phyloP scores from a whole-genome alignment of 257 asterid genomes.

The Thymus quinquecostatus region DNA sequence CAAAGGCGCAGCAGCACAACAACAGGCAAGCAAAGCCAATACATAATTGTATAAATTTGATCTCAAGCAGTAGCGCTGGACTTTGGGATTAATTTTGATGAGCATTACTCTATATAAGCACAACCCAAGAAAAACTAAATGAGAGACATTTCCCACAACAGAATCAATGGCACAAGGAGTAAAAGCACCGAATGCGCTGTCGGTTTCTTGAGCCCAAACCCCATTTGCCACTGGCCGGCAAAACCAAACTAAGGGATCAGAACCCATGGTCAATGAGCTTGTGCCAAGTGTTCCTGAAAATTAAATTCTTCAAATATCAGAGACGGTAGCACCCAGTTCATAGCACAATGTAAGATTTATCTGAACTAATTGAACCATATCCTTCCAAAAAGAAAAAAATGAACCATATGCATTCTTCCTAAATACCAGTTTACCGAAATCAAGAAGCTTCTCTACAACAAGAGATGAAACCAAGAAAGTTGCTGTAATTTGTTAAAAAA shows the following conservation, averaged over 20 bases:
- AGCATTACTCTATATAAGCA: constrained; percentile 68
- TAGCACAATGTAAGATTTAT: constrained; percentile 14
- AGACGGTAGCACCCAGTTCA: constrained; percentile 13
- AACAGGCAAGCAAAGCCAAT: constrained; percentile 55
- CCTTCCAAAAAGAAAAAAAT: neutral
- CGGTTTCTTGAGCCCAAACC: constrained; percentile 62
- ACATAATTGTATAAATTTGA: constrained; percentile 61
- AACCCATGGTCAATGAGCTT: constrained; percentile 49
- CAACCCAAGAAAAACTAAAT: constrained; percentile 58
- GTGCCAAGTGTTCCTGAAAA: constrained; percentile 27
- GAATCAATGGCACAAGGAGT: constrained; percentile 80
- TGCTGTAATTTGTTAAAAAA: neutral
- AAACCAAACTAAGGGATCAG: constrained; percentile 63
- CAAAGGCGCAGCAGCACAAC: constrained; percentile 70
- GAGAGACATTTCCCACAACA: constrained; percentile 61
- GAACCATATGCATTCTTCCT: constrained; percentile 7
- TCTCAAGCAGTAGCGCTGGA: constrained; percentile 56
- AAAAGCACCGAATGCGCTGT: constrained; percentile 70
- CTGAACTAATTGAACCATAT: neutral
- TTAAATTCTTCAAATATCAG: neutral
- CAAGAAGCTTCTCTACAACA: neutral
- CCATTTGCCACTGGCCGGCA: constrained; percentile 75
- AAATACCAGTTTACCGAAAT: neutral
- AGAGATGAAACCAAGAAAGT: neutral
- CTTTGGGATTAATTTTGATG: constrained; percentile 42